Evolutionary conservation across 164 flowering plant species (phyloP), one percentile per base, ranked within the genome.

Genomic region (Berberis thunbergii): DNA sequence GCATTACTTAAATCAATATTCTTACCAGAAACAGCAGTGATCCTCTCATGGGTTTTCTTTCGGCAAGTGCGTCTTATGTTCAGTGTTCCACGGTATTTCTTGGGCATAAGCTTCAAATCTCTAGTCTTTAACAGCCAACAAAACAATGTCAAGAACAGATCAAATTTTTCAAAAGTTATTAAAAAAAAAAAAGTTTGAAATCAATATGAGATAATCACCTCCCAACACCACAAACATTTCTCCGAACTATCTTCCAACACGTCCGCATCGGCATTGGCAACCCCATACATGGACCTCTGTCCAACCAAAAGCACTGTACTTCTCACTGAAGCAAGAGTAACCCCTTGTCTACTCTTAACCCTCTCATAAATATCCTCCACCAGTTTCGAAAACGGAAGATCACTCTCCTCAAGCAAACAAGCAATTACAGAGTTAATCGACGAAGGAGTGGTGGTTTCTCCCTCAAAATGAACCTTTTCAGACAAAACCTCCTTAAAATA

Each of bases 221-320:
- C 99, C 99, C 99, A 94, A 57, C 93, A 94, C 97, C 97, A 91
- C 13, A 89, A 86, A 64, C 87, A 84, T 4, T 81, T 69, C 40
- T 66, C 80, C 0, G 80, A 52, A 10, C 79, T 80, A 70, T 94
- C 99, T 72, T 94, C 96, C 80, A 94, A 72, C 53, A 89, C 79
- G 83, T 91, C 89, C 10, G 89, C 91, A 73, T 94, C 89, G 1
- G 75, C 77, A 65, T 81, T 75, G 3, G 77, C 70, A 46, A 89
- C 70, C 0, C 99, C 99, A 62, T 87, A 94, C 66, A 62, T 71
- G 4, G 74, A 44, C 57, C 99, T 84, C 72, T 85, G 95, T 54
- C 93, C 99, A 56, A 89, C 75, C 3, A 62, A 58, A 59, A 91
- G 70, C 68, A 91, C 90, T 11, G 75, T 64, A 64, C 75, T 80